Base-by-base conservation (phyloP, 441 rosid species). In the Aleurites moluccanus region DNA sequence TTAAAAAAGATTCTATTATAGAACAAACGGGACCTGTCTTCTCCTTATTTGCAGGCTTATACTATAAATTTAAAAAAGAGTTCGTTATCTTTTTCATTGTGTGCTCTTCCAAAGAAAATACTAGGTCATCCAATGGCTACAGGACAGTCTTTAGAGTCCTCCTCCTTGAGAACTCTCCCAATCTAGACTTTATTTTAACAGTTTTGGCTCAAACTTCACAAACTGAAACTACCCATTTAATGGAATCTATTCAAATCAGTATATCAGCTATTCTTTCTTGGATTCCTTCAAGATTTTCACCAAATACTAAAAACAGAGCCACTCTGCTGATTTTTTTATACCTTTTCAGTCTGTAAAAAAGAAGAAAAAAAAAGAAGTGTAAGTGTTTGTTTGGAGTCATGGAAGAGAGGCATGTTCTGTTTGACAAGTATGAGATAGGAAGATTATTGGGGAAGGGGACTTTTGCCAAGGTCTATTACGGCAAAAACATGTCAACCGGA, bases 391-490 rank as follows among this genome's bases (percentile, higher is more conserved):
- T 23, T 23, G 25, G 10, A 28, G 14, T 2, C 18, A 80, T 83
- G 83, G 90, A 88, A 76, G 89, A 78, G 33, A 84, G 88, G 20
- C 79, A 82, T 27, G 40, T 87, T 33, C 49, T 92, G 70, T 88
- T 91, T 25, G 88, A 89, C 0, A 92, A 92, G 49, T 92, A 92
- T 71, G 96, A 92, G 90, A 85, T 87, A 87, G 97, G 96, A 28
- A 74, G 90, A 70, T 3, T 92, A 3, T 27, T 92, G 10, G 97
- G 97, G 2, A 91, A 89, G 75, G 97, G 96, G 0, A 92, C 96
- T 23, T 92, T 91, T 74, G 96, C 94, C 0, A 92, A 92, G 61
- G 97, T 92, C 0, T 88, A 87, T 33, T 73, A 88, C 44, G 94
- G 90, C 8, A 91, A 85, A 64, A 79, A 86, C 42, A n/a, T 85